These are phyloP conservation scores for Alternaria panax DNA, from an alignment of 2,329 filamentous ascomycete genomes.

Conservation along the genomic window DNA sequence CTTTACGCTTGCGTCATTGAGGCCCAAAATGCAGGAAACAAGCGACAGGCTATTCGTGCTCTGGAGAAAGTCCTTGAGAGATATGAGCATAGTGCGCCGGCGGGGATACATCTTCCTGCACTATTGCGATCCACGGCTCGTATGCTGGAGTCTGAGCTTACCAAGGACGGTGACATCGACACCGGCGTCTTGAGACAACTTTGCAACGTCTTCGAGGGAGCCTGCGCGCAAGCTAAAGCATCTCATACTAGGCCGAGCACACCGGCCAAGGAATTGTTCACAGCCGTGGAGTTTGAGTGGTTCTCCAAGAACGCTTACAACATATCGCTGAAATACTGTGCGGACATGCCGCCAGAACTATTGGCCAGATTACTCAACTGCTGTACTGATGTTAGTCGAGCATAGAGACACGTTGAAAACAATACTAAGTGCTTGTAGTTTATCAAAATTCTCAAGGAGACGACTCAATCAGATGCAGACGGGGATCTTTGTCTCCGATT, in stretches of 20 bases:
- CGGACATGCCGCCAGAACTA: conserved; percentile 63
- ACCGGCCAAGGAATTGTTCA: conserved; percentile 59
- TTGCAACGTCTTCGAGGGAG: conserved; percentile 62
- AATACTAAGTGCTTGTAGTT: no score
- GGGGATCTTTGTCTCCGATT: conserved; percentile 65
- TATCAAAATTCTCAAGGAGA: conserved; percentile 47
- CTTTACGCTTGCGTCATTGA: conserved; percentile 84
- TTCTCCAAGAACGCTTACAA: conserved; percentile 86
- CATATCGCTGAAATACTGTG: conserved; percentile 69
- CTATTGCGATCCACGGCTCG: conserved; percentile 64
- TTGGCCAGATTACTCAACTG: conserved; percentile 63
- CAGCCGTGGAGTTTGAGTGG: conserved; percentile 76
- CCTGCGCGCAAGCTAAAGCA: conserved; percentile 57
- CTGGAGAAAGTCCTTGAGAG: conserved; percentile 68
- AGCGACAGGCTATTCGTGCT: conserved; percentile 64
- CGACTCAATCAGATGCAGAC: conserved; percentile 27
- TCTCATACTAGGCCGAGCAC: conserved; percentile 52
- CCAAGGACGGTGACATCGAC: conserved; percentile 38
- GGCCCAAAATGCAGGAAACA: conserved; percentile 71
- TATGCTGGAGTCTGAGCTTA: conserved; percentile 55
- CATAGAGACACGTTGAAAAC: no score
- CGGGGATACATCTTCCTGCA: conserved; percentile 66
- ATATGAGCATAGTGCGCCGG: conserved; percentile 57
- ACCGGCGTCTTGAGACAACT: conserved; percentile 55
- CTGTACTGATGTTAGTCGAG: no score